Evolutionary conservation across 2,329 filamentous ascomycete genomes (phyloP), one percentile per base, ranked within the genome.

Genomic region (Claviceps spartinae): DNA sequence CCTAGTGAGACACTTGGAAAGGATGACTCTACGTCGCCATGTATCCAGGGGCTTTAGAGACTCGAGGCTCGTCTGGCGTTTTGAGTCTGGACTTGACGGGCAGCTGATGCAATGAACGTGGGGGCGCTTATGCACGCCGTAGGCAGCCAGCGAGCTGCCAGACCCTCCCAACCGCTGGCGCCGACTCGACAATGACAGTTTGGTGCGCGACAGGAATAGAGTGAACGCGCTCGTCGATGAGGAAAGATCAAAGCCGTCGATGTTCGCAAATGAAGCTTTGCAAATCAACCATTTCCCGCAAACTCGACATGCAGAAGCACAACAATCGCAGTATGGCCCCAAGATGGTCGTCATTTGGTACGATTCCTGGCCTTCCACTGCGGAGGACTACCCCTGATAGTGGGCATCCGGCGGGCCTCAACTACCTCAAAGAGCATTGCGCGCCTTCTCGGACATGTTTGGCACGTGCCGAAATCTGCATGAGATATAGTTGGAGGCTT

Each of bases 81-180:
- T 11, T 1, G 11, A 6, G 20, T 44, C 42, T 44, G 42, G 11
- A 9, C 18, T 43, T 34, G 30, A 34, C 20, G 8, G 18, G 20
- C 53, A 16, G 54, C 54, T 4, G 30, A 34, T 9, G 30, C 30
- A 34, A 34, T 34, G 36, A 53, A 53, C 38, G 47, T 56, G 52
- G 38, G 41, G 52, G 42, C 18, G 48, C 48, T 30, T 30, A 43
- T 51, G 45, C 45, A 50, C 38, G 45, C 24, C 20, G 45, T 16
- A 20, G 52, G 45, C n/a, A 20, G 40, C 40, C 40, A 20, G n/a
- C 40, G 48, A 54, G 30, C 22, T 16, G 37, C 45, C 13, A 14
- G n/a, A 40, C 37, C 22, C 20, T 34, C 30, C 9, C 30, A 34
- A 34, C 9, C 11, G 9, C 14, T n/a, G 16, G 42, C 37, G 34